Evolutionary conservation across 805 yeast genomes (phyloP).

Genomic region (Tanozyma kutaoensis): DNA sequence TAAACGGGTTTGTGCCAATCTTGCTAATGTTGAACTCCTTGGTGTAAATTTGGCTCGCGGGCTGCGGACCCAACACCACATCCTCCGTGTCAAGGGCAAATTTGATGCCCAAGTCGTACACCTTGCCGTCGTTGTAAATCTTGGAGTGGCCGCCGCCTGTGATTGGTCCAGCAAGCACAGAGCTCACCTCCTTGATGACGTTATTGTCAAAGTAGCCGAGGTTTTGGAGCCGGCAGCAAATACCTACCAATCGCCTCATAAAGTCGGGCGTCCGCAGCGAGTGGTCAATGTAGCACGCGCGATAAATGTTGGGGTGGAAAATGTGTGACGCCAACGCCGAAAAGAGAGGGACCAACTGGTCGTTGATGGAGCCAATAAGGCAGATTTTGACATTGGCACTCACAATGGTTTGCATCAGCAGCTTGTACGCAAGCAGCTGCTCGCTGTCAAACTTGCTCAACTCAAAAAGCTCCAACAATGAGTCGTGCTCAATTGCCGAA

Average conservation of each 20-base stretch:
- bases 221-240: conserved; percentile 65
- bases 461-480: conserved; percentile 76
- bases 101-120: conserved; percentile 67
- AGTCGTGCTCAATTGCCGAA: conserved; percentile 80
- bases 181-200: conserved; percentile 72
- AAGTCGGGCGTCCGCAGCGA: conserved; percentile 69
- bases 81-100: conserved; percentile 67
- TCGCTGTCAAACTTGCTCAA: conserved; percentile 65
- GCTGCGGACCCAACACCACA: conserved; percentile 18
- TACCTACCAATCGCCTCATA: conserved; percentile 56
- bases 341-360: conserved; percentile 86
- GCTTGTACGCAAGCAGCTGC: conserved; percentile 60
- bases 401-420: conserved; percentile 51
- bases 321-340: conserved; percentile 76
- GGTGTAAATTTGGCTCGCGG: conserved; percentile 19
- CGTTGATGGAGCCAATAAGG: conserved; percentile 82
- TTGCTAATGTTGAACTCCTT: conserved; percentile 47
- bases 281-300: conserved; percentile 84
- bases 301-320: conserved; percentile 77
- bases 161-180: conserved; percentile 58
- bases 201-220: conserved; percentile 77
- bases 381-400: conserved; percentile 63
- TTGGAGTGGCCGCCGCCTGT: conserved; percentile 95
- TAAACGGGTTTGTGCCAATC: conserved; percentile 68
- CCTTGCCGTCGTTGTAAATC: conserved; percentile 74